phyloP scores from a whole-genome alignment of 441 rosid species.

The Gossypium trilobum region DNA sequence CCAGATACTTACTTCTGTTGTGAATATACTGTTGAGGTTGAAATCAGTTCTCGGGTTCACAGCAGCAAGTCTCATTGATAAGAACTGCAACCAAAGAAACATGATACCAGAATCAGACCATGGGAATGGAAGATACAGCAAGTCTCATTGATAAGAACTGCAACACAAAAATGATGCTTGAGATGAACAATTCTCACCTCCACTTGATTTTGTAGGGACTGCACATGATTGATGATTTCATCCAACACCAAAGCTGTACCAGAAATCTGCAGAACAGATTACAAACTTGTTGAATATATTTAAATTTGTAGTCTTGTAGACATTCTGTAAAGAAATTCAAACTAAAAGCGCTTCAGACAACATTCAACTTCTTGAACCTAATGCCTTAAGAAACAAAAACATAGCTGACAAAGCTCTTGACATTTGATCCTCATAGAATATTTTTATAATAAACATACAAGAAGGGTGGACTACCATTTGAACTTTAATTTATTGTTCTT shows the following conservation, averaged over 20 bases:
- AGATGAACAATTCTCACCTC: conserved; percentile 14
- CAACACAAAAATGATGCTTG: background rate
- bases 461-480: background rate
- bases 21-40: conserved; percentile 54
- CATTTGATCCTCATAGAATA: background rate
- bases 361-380: background rate
- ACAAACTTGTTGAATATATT: background rate
- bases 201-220: conserved; percentile 15
- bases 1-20: conserved; percentile 61
- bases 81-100: conserved; percentile 44
- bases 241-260: conserved; percentile 16
- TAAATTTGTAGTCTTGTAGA: background rate
- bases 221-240: conserved; percentile 26
- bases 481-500: background rate
- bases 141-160: background rate
- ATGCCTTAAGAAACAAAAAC: background rate
- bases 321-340: background rate
- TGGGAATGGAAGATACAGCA: background rate
- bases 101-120: conserved; percentile 18
- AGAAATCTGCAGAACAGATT: conserved; percentile 10
- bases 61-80: conserved; percentile 91
- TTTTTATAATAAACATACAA: background rate
- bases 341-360: background rate
- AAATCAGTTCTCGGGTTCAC: conserved; percentile 79
- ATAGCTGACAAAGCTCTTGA: background rate